Evolutionary conservation across 306 rosid species (phyloP).

Genomic region (Calophaca sinica): DNA sequence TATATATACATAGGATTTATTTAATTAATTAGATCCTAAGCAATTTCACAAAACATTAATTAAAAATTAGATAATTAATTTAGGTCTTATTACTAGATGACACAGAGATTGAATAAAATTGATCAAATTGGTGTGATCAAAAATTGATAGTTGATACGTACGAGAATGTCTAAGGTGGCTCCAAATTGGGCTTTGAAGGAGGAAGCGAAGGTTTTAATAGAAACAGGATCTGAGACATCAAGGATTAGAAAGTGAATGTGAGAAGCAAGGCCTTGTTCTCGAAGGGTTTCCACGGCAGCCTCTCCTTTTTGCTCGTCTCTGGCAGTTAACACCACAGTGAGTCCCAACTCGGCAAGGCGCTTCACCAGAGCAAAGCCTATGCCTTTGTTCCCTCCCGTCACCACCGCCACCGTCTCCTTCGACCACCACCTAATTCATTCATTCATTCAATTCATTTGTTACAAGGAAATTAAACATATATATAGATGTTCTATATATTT

Average conservation of each 20-base stretch:
- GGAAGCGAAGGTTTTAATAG: constrained; percentile 61
- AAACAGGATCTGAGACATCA: constrained; percentile 74
- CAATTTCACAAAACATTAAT: too few relatives aligned
- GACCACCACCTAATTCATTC: constrained; percentile 83
- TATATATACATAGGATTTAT: not conserved
- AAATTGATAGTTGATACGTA: constrained; percentile 31
- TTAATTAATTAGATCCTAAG: too few relatives aligned
- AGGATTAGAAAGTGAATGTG: constrained; percentile 58
- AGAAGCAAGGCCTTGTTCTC: constrained; percentile 50
- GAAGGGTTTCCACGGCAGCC: constrained; percentile 56
- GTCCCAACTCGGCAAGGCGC: constrained; percentile 67
- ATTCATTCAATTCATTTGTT: not conserved
- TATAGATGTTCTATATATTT: too few relatives aligned
- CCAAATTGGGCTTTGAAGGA: constrained; percentile 61
- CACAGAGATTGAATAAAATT: too few relatives aligned
- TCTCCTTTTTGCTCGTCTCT: constrained; percentile 67
- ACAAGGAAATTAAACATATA: not conserved
- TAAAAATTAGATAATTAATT: too few relatives aligned
- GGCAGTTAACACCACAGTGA: constrained; percentile 73
- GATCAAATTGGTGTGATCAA: too few relatives aligned
- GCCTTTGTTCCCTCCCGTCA: constrained; percentile 89
- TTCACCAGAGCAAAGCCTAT: constrained; percentile 84
- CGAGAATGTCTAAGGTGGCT: constrained; percentile 80
- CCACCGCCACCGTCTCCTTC: constrained; percentile 74
- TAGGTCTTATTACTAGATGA: too few relatives aligned